Conservation (phyloP, 768 basidiomycete species). For the Mycena sanguinolenta region DNA sequence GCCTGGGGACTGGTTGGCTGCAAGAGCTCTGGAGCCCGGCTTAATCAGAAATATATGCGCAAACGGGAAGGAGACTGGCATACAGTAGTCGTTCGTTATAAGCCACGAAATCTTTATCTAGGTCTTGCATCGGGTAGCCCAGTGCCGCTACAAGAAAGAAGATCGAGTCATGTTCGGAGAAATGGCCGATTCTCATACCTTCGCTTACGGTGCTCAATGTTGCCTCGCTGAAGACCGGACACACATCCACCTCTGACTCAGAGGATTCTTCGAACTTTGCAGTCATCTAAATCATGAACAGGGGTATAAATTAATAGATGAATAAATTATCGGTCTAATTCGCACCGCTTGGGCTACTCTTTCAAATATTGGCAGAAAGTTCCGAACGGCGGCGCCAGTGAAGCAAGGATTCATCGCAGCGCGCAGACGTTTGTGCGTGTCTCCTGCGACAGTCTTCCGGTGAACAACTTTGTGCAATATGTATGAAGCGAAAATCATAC, state of each 20-base stretch:
- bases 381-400: constrained; percentile 5
- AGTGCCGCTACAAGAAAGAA: not conserved
- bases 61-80: not conserved
- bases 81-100: not conserved
- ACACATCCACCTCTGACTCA: not conserved
- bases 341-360: not conserved
- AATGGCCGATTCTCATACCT: not conserved
- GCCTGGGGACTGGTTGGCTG: not conserved
- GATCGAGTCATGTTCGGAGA: too few species aligned
- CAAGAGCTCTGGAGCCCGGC: not conserved
- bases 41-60: not conserved
- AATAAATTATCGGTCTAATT: not conserved
- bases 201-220: constrained; percentile 8
- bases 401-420: constrained; percentile 11
- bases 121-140: not conserved
- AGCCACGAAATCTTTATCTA: not conserved
- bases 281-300: not conserved
- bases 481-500: not conserved
- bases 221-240: constrained; percentile 1
- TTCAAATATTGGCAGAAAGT: constrained; percentile 2
- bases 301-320: too few species aligned
- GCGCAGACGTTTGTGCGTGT: constrained; percentile 3
- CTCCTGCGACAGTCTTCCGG: not conserved
- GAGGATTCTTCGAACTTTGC: not conserved
- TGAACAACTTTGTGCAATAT: not conserved